Evolutionary conservation across 2,329 filamentous ascomycete genomes (phyloP).

Genomic region (Colletotrichum agaves): DNA sequence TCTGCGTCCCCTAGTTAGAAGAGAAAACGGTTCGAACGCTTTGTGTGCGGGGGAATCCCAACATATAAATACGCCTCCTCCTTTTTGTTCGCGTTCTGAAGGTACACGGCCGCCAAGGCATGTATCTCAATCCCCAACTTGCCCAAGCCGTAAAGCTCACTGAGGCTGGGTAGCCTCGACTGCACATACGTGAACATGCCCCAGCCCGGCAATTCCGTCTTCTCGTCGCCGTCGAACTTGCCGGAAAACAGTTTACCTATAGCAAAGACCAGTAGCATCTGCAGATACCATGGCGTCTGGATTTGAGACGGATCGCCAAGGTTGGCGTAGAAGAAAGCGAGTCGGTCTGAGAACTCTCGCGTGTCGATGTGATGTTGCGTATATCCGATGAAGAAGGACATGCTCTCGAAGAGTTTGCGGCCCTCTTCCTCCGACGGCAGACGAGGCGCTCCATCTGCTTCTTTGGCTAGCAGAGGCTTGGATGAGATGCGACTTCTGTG

Average conservation of each 20-base stretch:
- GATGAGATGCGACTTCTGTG: background rate
- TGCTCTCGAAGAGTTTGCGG: conserved; percentile 38
- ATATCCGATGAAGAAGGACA: conserved; percentile 41
- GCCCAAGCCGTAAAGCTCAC: conserved; percentile 18
- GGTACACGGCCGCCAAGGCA: conserved; percentile 32
- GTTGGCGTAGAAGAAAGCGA: conserved; percentile 30
- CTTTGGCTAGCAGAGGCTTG: background rate
- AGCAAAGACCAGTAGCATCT: conserved; percentile 34
- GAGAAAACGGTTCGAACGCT: background rate
- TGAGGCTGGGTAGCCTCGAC: conserved; percentile 13
- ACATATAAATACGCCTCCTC: conserved; percentile 39
- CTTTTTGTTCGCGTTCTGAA: conserved; percentile 33
- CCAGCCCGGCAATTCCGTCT: conserved; percentile 13
- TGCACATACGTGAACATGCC: conserved; percentile 21
- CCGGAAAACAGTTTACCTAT: conserved; percentile 34
- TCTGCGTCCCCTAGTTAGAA: background rate
- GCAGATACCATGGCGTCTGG: conserved; percentile 28
- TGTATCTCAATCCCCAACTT: conserved; percentile 28
- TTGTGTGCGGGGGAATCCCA: background rate
- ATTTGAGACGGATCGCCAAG: background rate
- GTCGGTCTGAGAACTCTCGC: conserved; percentile 37
- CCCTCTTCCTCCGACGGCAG: conserved; percentile 37
- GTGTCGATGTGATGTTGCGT: conserved; percentile 42
- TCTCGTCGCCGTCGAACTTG: background rate
- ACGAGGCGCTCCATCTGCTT: conserved; percentile 6